Percentiles rank a stretch among this genome's conserved stretches.
These are phyloP conservation scores for Talinum fruticosum DNA, from an alignment of 148 eudicot species.

Conservation along the genomic window DNA sequence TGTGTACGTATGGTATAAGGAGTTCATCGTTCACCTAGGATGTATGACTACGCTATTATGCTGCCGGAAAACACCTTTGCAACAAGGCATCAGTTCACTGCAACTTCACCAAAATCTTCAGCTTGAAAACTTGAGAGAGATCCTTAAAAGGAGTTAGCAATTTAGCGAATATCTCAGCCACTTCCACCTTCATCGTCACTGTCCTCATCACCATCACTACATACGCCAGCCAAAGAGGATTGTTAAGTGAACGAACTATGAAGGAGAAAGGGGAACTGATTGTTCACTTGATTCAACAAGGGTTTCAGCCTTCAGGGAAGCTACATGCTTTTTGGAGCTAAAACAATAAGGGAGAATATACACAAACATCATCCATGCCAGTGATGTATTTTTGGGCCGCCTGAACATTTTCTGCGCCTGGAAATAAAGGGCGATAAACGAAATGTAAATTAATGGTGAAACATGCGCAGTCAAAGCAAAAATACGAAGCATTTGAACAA, in stretches of 20 bases:
- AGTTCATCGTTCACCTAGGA: not conserved
- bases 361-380: slow-evolving; percentile 61
- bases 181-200: slow-evolving; percentile 62
- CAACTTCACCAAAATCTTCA: slow-evolving; percentile 3
- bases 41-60: not conserved
- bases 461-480: not conserved
- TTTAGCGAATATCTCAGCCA: slow-evolving; percentile 31
- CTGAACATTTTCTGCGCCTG: slow-evolving; percentile 86
- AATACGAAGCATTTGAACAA: not conserved
- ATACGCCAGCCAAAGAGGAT: slow-evolving; percentile 9
- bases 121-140: not conserved
- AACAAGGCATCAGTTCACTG: slow-evolving; percentile 8
- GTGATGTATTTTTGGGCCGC: slow-evolving; percentile 90
- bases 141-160: not conserved
- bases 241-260: not conserved
- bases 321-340: too few species aligned
- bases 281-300: not conserved
- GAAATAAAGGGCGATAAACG: slow-evolving; percentile 12
- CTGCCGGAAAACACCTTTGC: slow-evolving; percentile 3
- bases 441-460: not conserved
- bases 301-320: too few species aligned
- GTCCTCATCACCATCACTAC: slow-evolving; percentile 86
- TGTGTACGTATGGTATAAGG: slow-evolving; percentile 6
- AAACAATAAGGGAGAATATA: not conserved
- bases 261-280: too few species aligned